Base-by-base conservation (phyloP, 352 stramenopile genomes). In the Phytophthora pseudosyringae region DNA sequence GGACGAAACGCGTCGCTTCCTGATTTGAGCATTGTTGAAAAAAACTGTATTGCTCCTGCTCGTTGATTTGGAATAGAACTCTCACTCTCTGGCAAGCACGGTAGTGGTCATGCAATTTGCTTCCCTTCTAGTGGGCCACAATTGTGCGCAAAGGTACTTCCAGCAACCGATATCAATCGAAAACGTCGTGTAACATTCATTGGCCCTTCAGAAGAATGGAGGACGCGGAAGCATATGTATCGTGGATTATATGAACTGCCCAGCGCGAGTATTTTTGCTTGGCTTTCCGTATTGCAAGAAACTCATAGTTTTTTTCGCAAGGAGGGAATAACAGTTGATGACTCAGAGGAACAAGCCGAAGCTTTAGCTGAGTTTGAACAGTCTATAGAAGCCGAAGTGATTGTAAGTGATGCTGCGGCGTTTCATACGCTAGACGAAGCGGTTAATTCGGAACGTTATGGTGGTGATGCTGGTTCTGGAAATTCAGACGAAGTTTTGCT, bases 101-200 rank as follows among this genome's bases (percentile, higher is more conserved):
- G 43, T 11, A 49, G 25, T 18, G 43, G 43, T 32, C 43, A 49
- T 31, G 21, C 25, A 13, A 49, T 49, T 49, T 49, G 43, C 26
- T 49, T 49, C 11, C 43, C 43, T 49, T 49, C 25, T 1, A 16
- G 43, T 33, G 21, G 21, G 3, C 43, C 43, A 9, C 25, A 49
- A 35, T 4, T 25, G 1, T 49, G 43, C 5, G 25, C 21, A 11
- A 49, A 49, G 33, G 12, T 49, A 3, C 43, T 33, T 10, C 43
- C 25, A 11, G 43, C 12, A 6, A 49, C 43, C 3, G 43, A 49
- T 33, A 21, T 49, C 18, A 11, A 49, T 15, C 25, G 43, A 1
- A 49, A 49, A 32, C 43, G 21, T 4, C 43, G 25, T 18, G 43
- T 49, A 1, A 49, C 43, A 21, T 49, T 49, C 10, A 49, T 32